phyloP scores from a whole-genome alignment of 2,329 filamentous ascomycete species.

The Pseudocercospora crystallina region DNA sequence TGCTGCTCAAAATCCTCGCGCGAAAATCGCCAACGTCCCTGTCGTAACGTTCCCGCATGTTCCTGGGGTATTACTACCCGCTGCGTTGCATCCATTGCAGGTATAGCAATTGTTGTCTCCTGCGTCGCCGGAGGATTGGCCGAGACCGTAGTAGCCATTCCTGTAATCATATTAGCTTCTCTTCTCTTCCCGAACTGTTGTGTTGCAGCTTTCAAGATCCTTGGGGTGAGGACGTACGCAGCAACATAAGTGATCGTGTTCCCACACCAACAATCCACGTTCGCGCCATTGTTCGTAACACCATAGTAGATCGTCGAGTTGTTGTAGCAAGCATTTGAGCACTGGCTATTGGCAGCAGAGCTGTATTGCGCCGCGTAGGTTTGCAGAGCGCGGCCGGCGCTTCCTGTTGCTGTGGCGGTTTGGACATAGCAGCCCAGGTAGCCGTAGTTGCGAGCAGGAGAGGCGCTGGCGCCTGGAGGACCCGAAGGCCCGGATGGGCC shows the following conservation, averaged over 20 bases:
- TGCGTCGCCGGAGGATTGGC: conserved; percentile 15
- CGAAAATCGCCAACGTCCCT: conserved; percentile 32
- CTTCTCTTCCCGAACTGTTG: too few relatives aligned
- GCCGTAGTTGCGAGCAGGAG: conserved; percentile 19
- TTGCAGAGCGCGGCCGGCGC: conserved; percentile 27
- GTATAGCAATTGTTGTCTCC: conserved; percentile 31
- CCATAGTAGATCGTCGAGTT: conserved; percentile 28
- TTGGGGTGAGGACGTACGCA: conserved; percentile 14
- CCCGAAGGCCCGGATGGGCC: conserved; percentile 1
- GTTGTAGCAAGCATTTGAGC: conserved; percentile 19
- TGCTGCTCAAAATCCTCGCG: conserved; percentile 22
- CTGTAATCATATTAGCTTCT: not conserved
- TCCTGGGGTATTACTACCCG: conserved; percentile 18
- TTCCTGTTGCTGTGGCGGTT: conserved; percentile 20
- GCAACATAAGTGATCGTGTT: conserved; percentile 29
- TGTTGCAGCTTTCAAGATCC: too few relatives aligned
- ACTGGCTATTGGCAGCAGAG: conserved; percentile 22
- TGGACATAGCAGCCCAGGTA: conserved; percentile 35
- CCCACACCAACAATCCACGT: conserved; percentile 32
- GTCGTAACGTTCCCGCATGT: conserved; percentile 29
- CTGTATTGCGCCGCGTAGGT: conserved; percentile 25
- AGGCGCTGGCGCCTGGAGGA: conserved; percentile 13
- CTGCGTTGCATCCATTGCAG: conserved; percentile 22
- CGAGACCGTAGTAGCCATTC: not conserved
- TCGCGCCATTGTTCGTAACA: conserved; percentile 26